phyloP scores from a whole-genome alignment of 2,329 filamentous ascomycete species.

The Myriosclerotinia scirpicola region DNA sequence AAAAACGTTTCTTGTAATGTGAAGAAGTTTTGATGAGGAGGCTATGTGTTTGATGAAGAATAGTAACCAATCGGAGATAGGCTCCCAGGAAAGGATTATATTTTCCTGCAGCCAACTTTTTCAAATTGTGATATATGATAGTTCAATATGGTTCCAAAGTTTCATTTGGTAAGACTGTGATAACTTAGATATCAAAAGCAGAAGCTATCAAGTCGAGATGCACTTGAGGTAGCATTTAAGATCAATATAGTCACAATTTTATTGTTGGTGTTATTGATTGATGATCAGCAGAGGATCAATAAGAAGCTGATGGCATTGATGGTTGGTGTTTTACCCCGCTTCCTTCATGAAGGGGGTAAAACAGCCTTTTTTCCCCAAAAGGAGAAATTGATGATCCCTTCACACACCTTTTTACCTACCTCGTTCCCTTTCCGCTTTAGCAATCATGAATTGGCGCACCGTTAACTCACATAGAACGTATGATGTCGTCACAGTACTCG shows the following conservation, averaged over 20 bases:
- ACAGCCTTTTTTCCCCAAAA: background rate
- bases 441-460: background rate
- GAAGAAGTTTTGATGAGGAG: background rate
- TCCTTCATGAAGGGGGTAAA: background rate
- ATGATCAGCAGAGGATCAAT: slow-evolving; percentile 7
- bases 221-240: background rate
- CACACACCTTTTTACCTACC: background rate
- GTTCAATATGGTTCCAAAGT: background rate
- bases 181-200: background rate
- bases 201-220: background rate
- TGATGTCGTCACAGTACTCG: slow-evolving; percentile 11
- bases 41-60: background rate
- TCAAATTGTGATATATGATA: slow-evolving; percentile 6
- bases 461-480: background rate
- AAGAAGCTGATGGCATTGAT: background rate
- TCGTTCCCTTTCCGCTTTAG: background rate
- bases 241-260: background rate
- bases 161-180: background rate
- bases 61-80: slow-evolving; percentile 1
- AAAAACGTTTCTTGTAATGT: background rate
- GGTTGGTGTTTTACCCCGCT: slow-evolving; percentile 7
- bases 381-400: background rate
- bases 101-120: background rate
- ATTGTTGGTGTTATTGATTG: background rate
- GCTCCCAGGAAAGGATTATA: background rate